Evolutionary conservation across 345 rosid species (phyloP), one percentile per base, ranked within the genome.

Genomic region (Triadica sebifera): DNA sequence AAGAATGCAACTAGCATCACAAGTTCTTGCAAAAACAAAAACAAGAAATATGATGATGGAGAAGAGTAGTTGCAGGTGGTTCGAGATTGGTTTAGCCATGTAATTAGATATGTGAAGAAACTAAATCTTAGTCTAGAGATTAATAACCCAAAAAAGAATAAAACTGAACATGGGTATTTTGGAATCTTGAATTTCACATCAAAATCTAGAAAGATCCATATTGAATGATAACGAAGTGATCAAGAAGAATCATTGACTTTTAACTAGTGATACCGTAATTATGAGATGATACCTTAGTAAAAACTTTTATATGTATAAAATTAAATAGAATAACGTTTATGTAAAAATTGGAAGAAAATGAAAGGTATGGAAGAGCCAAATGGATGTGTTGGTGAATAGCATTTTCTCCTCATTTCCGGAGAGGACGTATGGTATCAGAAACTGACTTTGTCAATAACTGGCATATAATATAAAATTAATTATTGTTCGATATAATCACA

Each of bases 1-100:
- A 55, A 84, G 83, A 12, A 75, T 70, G 80, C 89, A 86, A 55
- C 50, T 70, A 15, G 29, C 19, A 19, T 3, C 15, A 12, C 63
- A 37, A 65, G 62, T 12, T 45, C 69, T 67, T 43, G 80, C 64
- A 66, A 47, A 39, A 1, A 24, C 69, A 29, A 55, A 65, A 29
- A 83, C 39, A 61, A 65, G 38, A 45, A 79, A 5, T 73, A 69
- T 34, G 45, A 39, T 19, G 2, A 69, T 53, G 45, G 38, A 69
- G 51, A 53, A n/a, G 56, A 63, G 47, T 9, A 63, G 34, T 47
- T 51, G 45, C 65, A 34, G 49, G 71, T 19, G 16, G 46, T 74
- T 74, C 55, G 29, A 63, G 46, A 41, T 55, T 69, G 12, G 20
- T 29, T 46, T 46, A 58, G 38, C 70, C 75, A 75, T 71, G 43